These are phyloP conservation scores for Chrysoporthe puriensis DNA, from an alignment of 2,329 filamentous ascomycete species.

Conservation along the genomic window DNA sequence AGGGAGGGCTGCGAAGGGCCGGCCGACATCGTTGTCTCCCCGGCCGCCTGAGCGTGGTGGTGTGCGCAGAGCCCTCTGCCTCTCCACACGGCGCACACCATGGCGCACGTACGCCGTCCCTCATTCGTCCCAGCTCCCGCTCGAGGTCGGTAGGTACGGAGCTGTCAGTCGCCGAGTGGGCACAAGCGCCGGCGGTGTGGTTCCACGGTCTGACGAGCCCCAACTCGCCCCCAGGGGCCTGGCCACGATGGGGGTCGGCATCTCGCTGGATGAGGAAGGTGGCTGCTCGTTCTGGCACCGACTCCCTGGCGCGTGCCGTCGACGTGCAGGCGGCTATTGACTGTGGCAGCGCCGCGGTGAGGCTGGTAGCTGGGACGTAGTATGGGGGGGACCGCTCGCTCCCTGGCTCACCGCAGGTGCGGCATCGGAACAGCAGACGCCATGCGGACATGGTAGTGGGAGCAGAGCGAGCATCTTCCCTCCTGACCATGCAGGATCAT, in stretches of 20 bases:
- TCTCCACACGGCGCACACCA: no score
- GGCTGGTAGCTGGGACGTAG: no score
- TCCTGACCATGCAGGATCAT: not conserved
- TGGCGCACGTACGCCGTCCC: no score
- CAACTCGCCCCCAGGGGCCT: not conserved
- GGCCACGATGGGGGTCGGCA: not conserved
- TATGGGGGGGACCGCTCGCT: no score
- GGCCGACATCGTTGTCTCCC: conserved; percentile 12
- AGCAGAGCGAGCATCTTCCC: not conserved
- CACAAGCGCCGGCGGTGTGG: not conserved
- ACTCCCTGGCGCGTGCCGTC: not conserved
- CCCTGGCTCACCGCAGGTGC: no score
- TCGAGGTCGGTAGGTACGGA: not conserved
- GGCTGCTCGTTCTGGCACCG: not conserved
- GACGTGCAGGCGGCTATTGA: not conserved
- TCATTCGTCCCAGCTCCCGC: not conserved
- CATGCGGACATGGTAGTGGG: no score
- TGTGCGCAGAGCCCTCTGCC: not conserved
- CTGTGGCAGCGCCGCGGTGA: not conserved
- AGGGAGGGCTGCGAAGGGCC: not conserved
- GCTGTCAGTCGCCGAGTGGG: not conserved
- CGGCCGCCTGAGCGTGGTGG: not conserved
- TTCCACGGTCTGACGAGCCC: no score
- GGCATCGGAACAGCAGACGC: no score
- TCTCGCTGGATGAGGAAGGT: not conserved